Conservation (phyloP, 2,329 filamentous ascomycete genomes). For the Aureobasidium sp. region DNA sequence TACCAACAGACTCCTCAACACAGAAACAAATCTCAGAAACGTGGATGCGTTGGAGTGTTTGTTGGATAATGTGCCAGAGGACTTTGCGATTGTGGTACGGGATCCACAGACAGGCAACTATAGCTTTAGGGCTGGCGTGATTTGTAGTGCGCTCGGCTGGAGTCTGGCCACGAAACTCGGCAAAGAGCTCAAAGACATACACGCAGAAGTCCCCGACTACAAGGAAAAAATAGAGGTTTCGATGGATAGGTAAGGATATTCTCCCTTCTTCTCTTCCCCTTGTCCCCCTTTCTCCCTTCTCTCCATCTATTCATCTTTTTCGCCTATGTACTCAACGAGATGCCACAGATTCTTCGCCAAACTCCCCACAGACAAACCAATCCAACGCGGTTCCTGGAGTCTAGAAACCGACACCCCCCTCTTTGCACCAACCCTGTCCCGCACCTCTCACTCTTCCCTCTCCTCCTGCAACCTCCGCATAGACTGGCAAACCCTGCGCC, state of each 20-base stretch:
- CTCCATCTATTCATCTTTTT: not conserved
- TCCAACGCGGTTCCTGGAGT: slow-evolving; percentile 80
- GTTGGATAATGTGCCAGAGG: slow-evolving; percentile 73
- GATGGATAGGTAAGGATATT: slow-evolving; percentile 62
- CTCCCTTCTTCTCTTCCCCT: not conserved
- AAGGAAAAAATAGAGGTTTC: slow-evolving; percentile 82
- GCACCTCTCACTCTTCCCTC: slow-evolving; percentile 27
- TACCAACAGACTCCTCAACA: slow-evolving; percentile 61
- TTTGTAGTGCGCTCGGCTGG: slow-evolving; percentile 79
- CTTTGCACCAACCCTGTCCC: slow-evolving; percentile 51
- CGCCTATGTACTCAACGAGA: not conserved
- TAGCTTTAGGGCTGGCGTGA: slow-evolving; percentile 64
- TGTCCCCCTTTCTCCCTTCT: not conserved
- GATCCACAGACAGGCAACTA: slow-evolving; percentile 67
- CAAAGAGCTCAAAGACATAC: slow-evolving; percentile 62
- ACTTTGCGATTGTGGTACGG: slow-evolving; percentile 71
- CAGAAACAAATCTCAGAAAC: slow-evolving; percentile 52
- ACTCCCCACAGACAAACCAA: slow-evolving; percentile 65
- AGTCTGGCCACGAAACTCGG: slow-evolving; percentile 69
- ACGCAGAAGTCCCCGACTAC: slow-evolving; percentile 70
- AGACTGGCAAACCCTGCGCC: slow-evolving; percentile 81
- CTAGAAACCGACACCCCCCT: slow-evolving; percentile 69
- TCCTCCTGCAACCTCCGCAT: slow-evolving; percentile 64
- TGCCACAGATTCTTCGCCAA: slow-evolving; percentile 66
- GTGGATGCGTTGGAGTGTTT: slow-evolving; percentile 63